A percentile compares a stretch with the other conserved stretches of the same genome.
Conservation (phyloP, 2,329 filamentous ascomycete genomes). For the Fusarium robinianum region DNA sequence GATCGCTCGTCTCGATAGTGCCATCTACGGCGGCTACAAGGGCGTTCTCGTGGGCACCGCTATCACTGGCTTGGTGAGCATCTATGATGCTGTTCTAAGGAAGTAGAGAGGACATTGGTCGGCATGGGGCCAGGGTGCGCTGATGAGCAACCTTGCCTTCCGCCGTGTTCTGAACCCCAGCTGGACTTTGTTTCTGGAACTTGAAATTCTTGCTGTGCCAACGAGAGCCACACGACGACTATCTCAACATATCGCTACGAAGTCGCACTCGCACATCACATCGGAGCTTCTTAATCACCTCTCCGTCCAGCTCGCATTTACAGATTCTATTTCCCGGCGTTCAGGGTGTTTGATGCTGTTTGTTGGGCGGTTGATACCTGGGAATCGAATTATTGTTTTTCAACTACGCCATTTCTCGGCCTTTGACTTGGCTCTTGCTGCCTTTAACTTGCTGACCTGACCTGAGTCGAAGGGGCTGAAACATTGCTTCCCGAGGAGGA, state of each 20-base stretch:
- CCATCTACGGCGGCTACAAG: constrained; percentile 73
- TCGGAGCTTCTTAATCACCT: constrained; percentile 4
- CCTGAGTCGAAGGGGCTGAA: too few species aligned
- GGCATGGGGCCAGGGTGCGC: neutral
- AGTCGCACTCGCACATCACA: constrained; percentile 3
- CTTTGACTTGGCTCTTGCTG: constrained; percentile 12
- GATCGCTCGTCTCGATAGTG: constrained; percentile 65
- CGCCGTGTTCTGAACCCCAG: too few species aligned
- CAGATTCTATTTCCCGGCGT: constrained; percentile 33
- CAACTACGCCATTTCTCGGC: neutral
- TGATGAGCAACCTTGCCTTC: neutral
- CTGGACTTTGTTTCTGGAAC: too few species aligned
- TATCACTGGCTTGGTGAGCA: constrained; percentile 68
- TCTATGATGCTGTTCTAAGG: constrained; percentile 79
- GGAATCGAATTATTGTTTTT: constrained; percentile 11
- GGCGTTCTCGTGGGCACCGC: constrained; percentile 70
- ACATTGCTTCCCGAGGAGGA: too few species aligned
- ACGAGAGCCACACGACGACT: too few species aligned
- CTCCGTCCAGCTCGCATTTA: constrained; percentile 12
- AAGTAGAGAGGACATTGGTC: constrained; percentile 53
- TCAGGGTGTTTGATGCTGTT: constrained; percentile 40
- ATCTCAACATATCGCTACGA: too few species aligned
- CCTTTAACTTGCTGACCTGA: constrained; percentile 10
- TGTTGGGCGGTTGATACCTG: constrained; percentile 39
- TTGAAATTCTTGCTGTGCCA: too few species aligned